Base-by-base conservation (phyloP, 2,329 filamentous ascomycete species). In the Colletotrichum navitas region DNA sequence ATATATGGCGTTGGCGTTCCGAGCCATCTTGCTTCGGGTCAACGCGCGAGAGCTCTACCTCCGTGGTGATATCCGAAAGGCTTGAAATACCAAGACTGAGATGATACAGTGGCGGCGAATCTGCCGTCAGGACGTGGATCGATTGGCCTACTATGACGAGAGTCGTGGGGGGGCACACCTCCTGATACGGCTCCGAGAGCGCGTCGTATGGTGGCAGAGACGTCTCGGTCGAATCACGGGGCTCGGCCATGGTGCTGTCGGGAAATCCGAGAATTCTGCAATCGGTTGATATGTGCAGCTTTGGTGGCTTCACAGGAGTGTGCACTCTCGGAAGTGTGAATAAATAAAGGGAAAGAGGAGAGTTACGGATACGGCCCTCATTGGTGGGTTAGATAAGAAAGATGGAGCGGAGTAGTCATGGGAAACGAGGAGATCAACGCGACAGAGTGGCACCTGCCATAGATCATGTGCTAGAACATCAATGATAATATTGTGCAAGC, bases 41-140 rank as follows among this genome's bases (percentile, higher is more conserved):
- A 10, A 66, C 34, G 12, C 55, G 55, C 16, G 34, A 66, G 12
- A 66, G 41, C 45, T 66, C 55, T 6, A 66, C 63, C n/a, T 66
- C 54, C 24, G 55, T 60, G 24, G 63, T 66, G 0, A 66, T 66
- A 16, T 66, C 54, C 18, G 55, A 60, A 21, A 66, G 63, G 11
- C 26, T 36, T 32, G 55, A 59, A 41, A 66, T 60, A 21, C 63
- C 63, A 4, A 66, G 54, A 26, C 45, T 66, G 1, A 66, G 55
- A 32, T 56, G 55, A 18, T 66, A 66, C 32, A 66, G 12, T 0
- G 18, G 12, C 45, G 55, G 63, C 26, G 55, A 66, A 18, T 66
- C 63, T 51, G 55, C 41, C 6, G 55, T 66, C 18, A 66, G 55
- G 11, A n/a, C 63, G 12, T 66, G 63, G 54, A 66, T 66, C 41